Base-by-base conservation (phyloP, 73 alveolate species). In the Paramecium sexaurelia region DNA sequence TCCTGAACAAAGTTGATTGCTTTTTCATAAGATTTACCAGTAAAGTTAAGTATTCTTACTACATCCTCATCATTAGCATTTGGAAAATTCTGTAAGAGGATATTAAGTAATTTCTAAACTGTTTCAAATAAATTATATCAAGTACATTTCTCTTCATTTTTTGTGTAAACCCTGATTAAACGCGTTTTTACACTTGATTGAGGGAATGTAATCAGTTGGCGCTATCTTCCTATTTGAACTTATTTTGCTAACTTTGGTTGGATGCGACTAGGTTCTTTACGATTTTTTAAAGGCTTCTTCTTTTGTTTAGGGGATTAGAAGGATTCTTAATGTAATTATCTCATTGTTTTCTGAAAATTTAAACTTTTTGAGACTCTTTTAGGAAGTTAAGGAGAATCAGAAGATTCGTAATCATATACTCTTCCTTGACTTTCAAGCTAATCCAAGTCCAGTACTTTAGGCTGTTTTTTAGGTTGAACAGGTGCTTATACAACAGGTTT, bases 21-120 rank as follows among this genome's bases (percentile, higher is more conserved):
- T 78, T 33, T 37, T 39, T 78, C 68, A 26, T 78, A 78, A 2
- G 45, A 56, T 43, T 78, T 78, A 17, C 90, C 90, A 41, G 90
- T 61, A 22, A 78, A 37, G 17, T 78, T 78, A 20, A 78, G 41
- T 24, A 78, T 39, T 43, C 90, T 78, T 36, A 61, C 90, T 11
- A 78, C 90, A 24, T 78, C 90, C 33, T 78, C 90, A 43, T 78
- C 90, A 78, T 78, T 78, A 17, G 73, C 45, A 29, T 78, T 39
- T 41, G 90, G 90, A 43, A 20, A 78, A 78, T 17, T 29, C 55
- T 41, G 41, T 43, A 37, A 17, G 47, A 78, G 55, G 10, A 29
- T 41, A 17, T 78, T 33, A 4, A 20, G 32, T 26, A 78, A 24
- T 45, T 43, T 22, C 40, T 78, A 32, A 78, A 78, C 90, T 78